Conservation (phyloP, 805 yeast species). For the Hemisphaericaspora nanyangensis region DNA sequence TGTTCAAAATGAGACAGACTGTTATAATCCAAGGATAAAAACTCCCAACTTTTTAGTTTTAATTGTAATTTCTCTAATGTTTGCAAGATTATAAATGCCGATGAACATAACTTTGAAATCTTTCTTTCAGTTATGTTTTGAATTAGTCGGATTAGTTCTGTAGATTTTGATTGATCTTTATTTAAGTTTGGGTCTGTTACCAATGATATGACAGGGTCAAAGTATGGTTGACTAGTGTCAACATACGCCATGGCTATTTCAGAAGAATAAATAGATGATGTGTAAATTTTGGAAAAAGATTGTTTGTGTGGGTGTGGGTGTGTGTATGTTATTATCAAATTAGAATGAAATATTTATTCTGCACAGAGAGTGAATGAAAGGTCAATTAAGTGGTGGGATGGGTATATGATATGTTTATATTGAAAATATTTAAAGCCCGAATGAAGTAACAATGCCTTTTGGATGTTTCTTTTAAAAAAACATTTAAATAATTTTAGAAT, state of each 20-base stretch:
- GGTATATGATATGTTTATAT: too few relatives aligned
- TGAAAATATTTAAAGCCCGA: too few relatives aligned
- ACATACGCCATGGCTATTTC: slow-evolving; percentile 15
- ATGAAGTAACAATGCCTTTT: too few relatives aligned
- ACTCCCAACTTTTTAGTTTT: slow-evolving; percentile 51
- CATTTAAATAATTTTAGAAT: too few relatives aligned
- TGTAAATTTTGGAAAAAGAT: too few relatives aligned
- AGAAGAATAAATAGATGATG: not conserved
- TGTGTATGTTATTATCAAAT: too few relatives aligned
- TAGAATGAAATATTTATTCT: too few relatives aligned
- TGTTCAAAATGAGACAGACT: slow-evolving; percentile 37
- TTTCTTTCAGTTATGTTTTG: slow-evolving; percentile 39
- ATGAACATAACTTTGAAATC: slow-evolving; percentile 46
- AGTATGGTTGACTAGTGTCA: slow-evolving; percentile 25
- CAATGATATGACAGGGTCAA: slow-evolving; percentile 46
- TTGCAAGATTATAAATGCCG: slow-evolving; percentile 44
- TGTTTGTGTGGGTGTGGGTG: too few relatives aligned
- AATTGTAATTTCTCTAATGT: slow-evolving; percentile 48
- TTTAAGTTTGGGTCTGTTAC: slow-evolving; percentile 49
- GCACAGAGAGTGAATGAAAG: too few relatives aligned
- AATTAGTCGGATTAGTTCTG: slow-evolving; percentile 38
- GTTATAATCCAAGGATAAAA: slow-evolving; percentile 48
- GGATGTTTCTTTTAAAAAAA: too few relatives aligned
- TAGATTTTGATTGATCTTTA: slow-evolving; percentile 36
- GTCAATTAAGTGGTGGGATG: too few relatives aligned